Conservation (phyloP, 1,284 basidiomycete genomes). For the Marasmius sp. region DNA sequence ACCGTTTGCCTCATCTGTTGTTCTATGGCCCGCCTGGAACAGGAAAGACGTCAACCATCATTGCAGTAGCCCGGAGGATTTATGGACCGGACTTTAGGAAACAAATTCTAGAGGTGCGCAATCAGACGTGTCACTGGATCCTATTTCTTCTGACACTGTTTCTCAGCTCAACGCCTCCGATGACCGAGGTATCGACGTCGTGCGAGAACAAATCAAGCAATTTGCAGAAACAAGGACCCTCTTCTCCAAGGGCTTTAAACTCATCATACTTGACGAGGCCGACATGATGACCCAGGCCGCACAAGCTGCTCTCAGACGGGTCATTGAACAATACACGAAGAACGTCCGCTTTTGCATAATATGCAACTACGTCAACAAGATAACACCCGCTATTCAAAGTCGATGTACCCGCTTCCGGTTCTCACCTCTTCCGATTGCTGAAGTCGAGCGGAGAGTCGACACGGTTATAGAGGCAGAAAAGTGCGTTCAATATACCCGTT, state of each 20-base stretch:
- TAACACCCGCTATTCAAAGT: slow-evolving; percentile 97
- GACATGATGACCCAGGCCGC: slow-evolving; percentile 99
- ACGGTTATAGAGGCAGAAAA: slow-evolving; percentile 84
- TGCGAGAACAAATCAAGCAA: slow-evolving; percentile 97
- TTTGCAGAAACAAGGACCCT: slow-evolving; percentile 96
- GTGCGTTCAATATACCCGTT: slow-evolving; percentile 45
- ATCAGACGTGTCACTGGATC: slow-evolving; percentile 16
- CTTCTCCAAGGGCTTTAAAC: slow-evolving; percentile 91
- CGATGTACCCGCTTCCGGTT: slow-evolving; percentile 98
- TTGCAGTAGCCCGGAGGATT: slow-evolving; percentile 94
- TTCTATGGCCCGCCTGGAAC: slow-evolving; percentile 99
- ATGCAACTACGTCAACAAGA: slow-evolving; percentile 99
- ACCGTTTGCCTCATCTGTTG: slow-evolving; percentile 90
- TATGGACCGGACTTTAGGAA: slow-evolving; percentile 85
- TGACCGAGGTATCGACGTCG: slow-evolving; percentile 97
- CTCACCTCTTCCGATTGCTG: slow-evolving; percentile 86
- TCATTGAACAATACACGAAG: slow-evolving; percentile 98
- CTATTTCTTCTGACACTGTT: slow-evolving; percentile 5
- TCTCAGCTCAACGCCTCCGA: slow-evolving; percentile 93
- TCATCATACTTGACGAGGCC: slow-evolving; percentile 98
- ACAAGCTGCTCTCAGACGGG: slow-evolving; percentile 92
- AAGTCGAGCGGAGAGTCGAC: slow-evolving; percentile 84
- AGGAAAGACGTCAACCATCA: slow-evolving; percentile 96
- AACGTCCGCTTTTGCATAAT: slow-evolving; percentile 99
- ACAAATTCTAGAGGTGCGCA: slow-evolving; percentile 87